Percentiles rank a stretch among this genome's conserved stretches.
These are phyloP conservation scores for Pulchroboletus neoregius DNA, from an alignment of 1,284 basidiomycete genomes.

Conservation along the genomic window DNA sequence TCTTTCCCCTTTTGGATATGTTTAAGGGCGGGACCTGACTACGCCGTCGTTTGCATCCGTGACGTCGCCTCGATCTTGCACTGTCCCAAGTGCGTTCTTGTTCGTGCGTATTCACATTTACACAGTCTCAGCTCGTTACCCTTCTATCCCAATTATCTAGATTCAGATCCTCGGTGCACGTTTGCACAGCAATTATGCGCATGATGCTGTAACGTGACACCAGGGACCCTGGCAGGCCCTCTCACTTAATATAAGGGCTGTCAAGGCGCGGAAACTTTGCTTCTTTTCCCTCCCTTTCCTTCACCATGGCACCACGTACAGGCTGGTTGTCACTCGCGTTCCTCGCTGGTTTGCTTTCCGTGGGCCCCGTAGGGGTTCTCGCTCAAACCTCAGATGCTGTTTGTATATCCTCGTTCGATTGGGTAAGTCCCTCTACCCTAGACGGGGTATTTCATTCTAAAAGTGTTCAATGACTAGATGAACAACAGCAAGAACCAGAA, in stretches of 20 bases:
- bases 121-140: background rate
- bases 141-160: background rate
- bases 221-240: background rate
- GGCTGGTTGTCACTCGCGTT: slow-evolving; percentile 17
- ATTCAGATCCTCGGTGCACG: background rate
- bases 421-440: slow-evolving; percentile 19
- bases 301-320: slow-evolving; percentile 11
- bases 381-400: slow-evolving; percentile 22
- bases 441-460: background rate
- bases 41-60: too few species aligned
- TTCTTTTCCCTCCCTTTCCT: background rate
- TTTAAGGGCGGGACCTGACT: background rate
- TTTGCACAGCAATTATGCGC: background rate
- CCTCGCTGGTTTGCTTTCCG: slow-evolving; percentile 18
- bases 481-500: slow-evolving; percentile 31
- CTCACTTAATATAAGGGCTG: background rate
- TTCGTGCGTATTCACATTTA: too few species aligned
- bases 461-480: slow-evolving; percentile 23
- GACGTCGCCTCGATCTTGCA: background rate
- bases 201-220: slow-evolving; percentile 7
- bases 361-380: slow-evolving; percentile 9
- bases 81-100: background rate
- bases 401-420: slow-evolving; percentile 22
- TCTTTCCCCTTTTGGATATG: slow-evolving; percentile 8
- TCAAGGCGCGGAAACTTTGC: background rate